Conservation (phyloP, 2,329 filamentous ascomycete species). For the Xylaria sp. region DNA sequence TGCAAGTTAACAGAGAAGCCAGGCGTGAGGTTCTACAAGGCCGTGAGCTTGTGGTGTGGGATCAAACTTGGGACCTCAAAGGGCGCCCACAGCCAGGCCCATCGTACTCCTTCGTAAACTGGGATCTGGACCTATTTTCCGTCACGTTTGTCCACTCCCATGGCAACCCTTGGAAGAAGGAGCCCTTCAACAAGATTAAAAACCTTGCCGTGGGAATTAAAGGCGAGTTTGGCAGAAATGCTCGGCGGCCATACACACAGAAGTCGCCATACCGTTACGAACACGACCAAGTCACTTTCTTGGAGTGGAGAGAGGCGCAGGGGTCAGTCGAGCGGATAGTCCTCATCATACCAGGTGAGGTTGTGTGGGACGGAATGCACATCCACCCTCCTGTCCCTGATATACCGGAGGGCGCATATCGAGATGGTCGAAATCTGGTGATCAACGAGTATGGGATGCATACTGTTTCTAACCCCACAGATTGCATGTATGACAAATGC, state of each 20-base stretch:
- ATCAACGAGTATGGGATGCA: background rate
- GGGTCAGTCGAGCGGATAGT: background rate
- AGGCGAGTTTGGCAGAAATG: background rate
- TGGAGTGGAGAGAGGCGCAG: background rate
- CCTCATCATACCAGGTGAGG: background rate
- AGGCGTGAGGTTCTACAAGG: background rate
- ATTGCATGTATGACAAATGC: background rate
- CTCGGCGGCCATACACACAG: background rate
- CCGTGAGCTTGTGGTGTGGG: background rate
- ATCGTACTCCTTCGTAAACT: background rate
- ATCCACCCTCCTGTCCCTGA: background rate
- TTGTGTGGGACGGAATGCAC: background rate
- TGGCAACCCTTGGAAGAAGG: background rate
- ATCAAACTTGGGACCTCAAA: background rate
- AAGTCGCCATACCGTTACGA: background rate
- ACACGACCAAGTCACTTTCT: too few species aligned
- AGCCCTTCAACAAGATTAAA: background rate
- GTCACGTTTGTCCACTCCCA: background rate
- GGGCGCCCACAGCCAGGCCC: background rate
- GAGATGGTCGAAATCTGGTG: background rate
- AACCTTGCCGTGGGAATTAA: background rate
- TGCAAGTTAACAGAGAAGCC: constrained; percentile 7
- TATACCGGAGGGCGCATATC: too few species aligned
- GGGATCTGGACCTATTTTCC: constrained; percentile 2
- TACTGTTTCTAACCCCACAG: background rate